Evolutionary conservation across 805 yeast species (phyloP).

Genomic region (Kuraishia floccosa): DNA sequence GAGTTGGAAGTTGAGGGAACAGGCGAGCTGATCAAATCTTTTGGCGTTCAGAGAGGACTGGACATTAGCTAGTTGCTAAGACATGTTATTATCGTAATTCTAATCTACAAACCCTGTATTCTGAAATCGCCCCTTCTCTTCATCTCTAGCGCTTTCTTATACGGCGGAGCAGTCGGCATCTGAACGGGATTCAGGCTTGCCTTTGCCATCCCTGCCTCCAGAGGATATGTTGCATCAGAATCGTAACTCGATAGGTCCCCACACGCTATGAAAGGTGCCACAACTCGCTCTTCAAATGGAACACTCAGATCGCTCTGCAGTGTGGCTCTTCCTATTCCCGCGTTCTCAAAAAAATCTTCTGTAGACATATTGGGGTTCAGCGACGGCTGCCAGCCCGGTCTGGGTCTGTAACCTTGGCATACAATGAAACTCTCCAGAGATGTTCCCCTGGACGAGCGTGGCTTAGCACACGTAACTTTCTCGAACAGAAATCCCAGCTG

Average conservation of each 20-base stretch:
- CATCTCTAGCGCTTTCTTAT: constrained; percentile 82
- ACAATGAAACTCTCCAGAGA: constrained; percentile 92
- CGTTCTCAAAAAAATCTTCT: constrained; percentile 70
- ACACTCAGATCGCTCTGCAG: constrained; percentile 35
- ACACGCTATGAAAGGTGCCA: constrained; percentile 93
- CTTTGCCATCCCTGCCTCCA: constrained; percentile 27
- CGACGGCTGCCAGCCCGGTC: constrained; percentile 73
- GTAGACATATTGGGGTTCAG: constrained; percentile 43
- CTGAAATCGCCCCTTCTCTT: constrained; percentile 60
- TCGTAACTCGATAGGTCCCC: constrained; percentile 85
- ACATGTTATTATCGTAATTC: neutral
- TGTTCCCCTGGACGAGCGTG: constrained; percentile 90
- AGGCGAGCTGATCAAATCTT: constrained; percentile 51
- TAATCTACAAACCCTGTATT: constrained; percentile 4
- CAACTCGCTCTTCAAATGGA: constrained; percentile 52
- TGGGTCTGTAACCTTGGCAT: constrained; percentile 78
- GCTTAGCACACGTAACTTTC: constrained; percentile 88
- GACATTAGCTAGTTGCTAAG: constrained; percentile 9
- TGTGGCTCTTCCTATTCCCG: constrained; percentile 42
- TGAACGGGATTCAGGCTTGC: constrained; percentile 83
- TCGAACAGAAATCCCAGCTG: constrained; percentile 83
- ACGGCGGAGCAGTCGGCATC: constrained; percentile 94
- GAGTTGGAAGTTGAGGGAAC: constrained; percentile 65
- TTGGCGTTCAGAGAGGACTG: constrained; percentile 45
- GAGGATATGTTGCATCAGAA: constrained; percentile 86